Percentiles rank a stretch among this genome's conserved stretches.
These are phyloP conservation scores for Aspergillus calidoustus DNA, from an alignment of 2,329 filamentous ascomycete genomes.

Conservation along the genomic window DNA sequence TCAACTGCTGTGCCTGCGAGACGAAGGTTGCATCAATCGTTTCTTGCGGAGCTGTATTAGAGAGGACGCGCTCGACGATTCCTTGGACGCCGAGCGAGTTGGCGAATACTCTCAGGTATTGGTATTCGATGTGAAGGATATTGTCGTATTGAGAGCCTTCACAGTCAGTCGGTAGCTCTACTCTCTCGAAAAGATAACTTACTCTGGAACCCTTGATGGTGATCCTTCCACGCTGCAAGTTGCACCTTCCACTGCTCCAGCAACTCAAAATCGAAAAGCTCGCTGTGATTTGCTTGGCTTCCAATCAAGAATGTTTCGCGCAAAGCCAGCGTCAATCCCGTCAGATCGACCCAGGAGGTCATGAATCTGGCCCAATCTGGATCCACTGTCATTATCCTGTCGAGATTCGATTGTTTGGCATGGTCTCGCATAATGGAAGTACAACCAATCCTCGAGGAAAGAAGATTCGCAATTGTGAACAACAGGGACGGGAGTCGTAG, in stretches of 20 bases:
- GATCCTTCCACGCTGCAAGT: constrained; percentile 18
- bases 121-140: constrained; percentile 54
- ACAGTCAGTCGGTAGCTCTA: background rate
- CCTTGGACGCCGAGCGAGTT: constrained; percentile 53
- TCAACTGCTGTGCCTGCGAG: constrained; percentile 14
- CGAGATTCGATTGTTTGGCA: constrained; percentile 26
- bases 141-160: constrained; percentile 30
- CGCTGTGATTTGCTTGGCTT: background rate
- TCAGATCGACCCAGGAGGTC: constrained; percentile 47
- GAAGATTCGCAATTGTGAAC: constrained; percentile 52
- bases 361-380: constrained; percentile 51
- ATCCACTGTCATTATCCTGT: constrained; percentile 39
- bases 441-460: constrained; percentile 51
- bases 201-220: constrained; percentile 8
- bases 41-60: constrained; percentile 32
- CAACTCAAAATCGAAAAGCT: constrained; percentile 1
- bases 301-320: constrained; percentile 28
- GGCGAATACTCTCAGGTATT: constrained; percentile 39
- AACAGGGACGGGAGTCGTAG: constrained; percentile 40
- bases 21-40: constrained; percentile 25
- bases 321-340: constrained; percentile 39
- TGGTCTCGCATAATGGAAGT: constrained; percentile 51
- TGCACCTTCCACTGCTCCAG: constrained; percentile 19
- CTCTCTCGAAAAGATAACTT: background rate
- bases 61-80: constrained; percentile 41